Percentiles rank a stretch among this genome's conserved stretches.
Evolutionary conservation across 768 basidiomycete species (phyloP).

Genomic region (Tricholoma bakamatsutake): DNA sequence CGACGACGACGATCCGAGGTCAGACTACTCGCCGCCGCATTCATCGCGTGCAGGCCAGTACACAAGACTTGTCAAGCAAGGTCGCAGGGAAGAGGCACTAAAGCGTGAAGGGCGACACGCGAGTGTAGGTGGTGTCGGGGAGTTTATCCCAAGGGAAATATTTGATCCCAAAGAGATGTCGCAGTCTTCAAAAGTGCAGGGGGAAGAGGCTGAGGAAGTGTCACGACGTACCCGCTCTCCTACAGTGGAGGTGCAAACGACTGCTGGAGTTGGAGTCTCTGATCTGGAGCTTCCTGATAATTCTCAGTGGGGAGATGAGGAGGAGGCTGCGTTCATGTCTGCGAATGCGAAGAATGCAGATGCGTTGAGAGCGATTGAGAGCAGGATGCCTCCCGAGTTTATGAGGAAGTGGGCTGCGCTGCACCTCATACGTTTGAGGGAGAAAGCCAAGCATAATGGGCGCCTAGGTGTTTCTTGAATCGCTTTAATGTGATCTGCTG

Average conservation of each 20-base stretch:
- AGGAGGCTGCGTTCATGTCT: conserved; percentile 15
- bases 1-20: conserved; percentile 12
- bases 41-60: conserved; percentile 27
- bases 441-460: background rate
- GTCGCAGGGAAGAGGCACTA: conserved; percentile 29
- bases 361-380: conserved; percentile 22
- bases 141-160: background rate
- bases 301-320: conserved; percentile 8
- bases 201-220: background rate
- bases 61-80: conserved; percentile 27
- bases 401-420: conserved; percentile 20
- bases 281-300: background rate
- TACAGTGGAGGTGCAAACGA: background rate
- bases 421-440: conserved; percentile 4
- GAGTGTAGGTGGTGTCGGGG: conserved; percentile 15
- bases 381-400: conserved; percentile 16
- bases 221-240: background rate
- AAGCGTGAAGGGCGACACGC: conserved; percentile 28
- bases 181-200: background rate
- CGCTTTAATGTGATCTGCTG: background rate
- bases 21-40: conserved; percentile 23
- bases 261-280: background rate
- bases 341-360: conserved; percentile 16
- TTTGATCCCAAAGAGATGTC: background rate
- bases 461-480: background rate